Percentiles rank a stretch among this genome's conserved stretches.
These are phyloP conservation scores for Backusella circina DNA, from an alignment of 192 early-diverging fungal genomes.

Conservation along the genomic window DNA sequence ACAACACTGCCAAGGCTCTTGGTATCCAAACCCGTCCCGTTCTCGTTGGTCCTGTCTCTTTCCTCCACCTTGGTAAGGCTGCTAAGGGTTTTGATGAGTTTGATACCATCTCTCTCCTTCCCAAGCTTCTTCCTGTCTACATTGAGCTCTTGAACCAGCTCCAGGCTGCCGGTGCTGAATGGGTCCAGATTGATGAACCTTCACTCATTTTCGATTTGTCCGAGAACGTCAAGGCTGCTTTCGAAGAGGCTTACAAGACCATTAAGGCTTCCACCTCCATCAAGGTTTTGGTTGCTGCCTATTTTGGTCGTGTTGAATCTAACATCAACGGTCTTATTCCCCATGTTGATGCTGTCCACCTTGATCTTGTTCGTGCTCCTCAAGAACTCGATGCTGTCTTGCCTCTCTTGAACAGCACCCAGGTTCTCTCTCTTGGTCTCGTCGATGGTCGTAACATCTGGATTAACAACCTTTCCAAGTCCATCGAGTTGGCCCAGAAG, in stretches of 20 bases:
- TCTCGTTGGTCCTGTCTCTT: conserved; percentile 87
- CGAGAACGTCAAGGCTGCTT: conserved; percentile 47
- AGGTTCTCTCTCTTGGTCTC: conserved; percentile 89
- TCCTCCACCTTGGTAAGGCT: conserved; percentile 83
- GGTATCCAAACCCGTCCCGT: conserved; percentile 93
- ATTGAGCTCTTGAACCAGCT: conserved; percentile 72
- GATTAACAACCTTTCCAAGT: conserved; percentile 82
- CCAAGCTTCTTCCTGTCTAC: conserved; percentile 77
- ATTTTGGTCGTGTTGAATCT: conserved; percentile 84
- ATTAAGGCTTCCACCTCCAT: conserved; percentile 51
- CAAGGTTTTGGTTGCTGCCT: conserved; percentile 84
- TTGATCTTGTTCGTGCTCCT: conserved; percentile 86
- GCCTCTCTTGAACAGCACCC: conserved; percentile 49
- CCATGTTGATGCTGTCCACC: conserved; percentile 82
- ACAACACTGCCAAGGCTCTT: conserved; percentile 86
- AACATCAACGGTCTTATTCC: conserved; percentile 75
- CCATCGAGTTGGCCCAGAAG: conserved; percentile 62
- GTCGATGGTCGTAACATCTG: conserved; percentile 98
- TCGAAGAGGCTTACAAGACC: conserved; percentile 58
- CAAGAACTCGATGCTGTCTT: conserved; percentile 76
- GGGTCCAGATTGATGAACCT: conserved; percentile 87
- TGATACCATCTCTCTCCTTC: conserved; percentile 72
- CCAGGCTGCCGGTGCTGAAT: conserved; percentile 71
- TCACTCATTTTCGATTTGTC: conserved; percentile 63
- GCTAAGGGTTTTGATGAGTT: conserved; percentile 64